phyloP scores from a whole-genome alignment of 2,329 filamentous ascomycete species.

The Colletotrichum australisinense region DNA sequence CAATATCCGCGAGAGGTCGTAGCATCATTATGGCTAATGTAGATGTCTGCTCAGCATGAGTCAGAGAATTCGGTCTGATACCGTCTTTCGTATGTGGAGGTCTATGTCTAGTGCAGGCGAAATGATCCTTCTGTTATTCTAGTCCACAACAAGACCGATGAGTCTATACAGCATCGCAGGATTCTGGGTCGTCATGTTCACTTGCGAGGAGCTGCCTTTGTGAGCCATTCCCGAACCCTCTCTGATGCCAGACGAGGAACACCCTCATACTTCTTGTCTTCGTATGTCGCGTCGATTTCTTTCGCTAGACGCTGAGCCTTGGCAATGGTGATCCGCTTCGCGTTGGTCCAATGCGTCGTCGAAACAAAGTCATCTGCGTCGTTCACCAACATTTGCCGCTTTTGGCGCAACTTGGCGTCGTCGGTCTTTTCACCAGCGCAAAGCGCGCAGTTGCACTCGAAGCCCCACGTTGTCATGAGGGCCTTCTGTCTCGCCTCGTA shows the following conservation, averaged over 20 bases:
- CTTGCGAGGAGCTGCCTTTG: neutral
- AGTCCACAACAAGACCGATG: no score
- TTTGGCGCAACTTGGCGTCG: constrained; percentile 29
- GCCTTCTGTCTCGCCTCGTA: constrained; percentile 38
- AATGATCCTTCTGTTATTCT: no score
- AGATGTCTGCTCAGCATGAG: no score
- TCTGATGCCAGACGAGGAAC: constrained; percentile 40
- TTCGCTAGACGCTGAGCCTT: constrained; percentile 41
- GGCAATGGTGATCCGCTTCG: constrained; percentile 36
- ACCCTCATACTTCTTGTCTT: constrained; percentile 39
- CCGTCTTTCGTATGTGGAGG: no score
- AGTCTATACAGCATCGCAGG: no score
- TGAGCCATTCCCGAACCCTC: constrained; percentile 45
- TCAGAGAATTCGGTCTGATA: no score
- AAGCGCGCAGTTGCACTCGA: constrained; percentile 49
- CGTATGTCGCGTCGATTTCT: constrained; percentile 43
- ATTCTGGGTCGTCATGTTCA: neutral
- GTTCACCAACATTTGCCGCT: constrained; percentile 36
- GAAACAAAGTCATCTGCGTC: constrained; percentile 39
- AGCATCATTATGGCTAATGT: no score
- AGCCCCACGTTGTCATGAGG: constrained; percentile 48
- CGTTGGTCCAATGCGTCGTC: constrained; percentile 10
- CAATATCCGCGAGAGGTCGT: no score
- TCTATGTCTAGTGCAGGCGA: no score
- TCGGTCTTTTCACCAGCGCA: constrained; percentile 46